Percentiles rank a stretch among this genome's conserved stretches.
These are phyloP conservation scores for Salix viminalis DNA, from an alignment of 345 rosid species.

Conservation along the genomic window DNA sequence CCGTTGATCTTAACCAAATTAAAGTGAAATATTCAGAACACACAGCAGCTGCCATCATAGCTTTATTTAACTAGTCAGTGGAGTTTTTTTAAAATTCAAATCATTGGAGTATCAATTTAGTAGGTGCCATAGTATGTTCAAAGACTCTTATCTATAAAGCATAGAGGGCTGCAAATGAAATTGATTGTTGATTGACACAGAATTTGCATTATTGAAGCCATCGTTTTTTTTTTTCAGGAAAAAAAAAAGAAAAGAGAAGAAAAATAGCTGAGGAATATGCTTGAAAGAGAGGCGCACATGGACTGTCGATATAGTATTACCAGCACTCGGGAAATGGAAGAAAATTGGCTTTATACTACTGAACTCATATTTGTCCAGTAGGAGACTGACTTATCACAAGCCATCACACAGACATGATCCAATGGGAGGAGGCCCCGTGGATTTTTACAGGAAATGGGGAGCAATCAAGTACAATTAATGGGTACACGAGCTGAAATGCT, in stretches of 20 bases:
- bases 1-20: too few relatives aligned
- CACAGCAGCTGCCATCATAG: background rate
- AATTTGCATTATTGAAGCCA: background rate
- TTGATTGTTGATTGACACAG: background rate
- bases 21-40: background rate
- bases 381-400: too few relatives aligned
- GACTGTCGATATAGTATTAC: background rate
- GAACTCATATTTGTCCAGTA: too few relatives aligned
- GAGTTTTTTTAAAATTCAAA: background rate
- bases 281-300: background rate
- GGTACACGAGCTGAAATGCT: background rate
- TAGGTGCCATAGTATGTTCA: background rate
- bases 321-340: too few relatives aligned
- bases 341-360: too few relatives aligned
- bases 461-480: background rate
- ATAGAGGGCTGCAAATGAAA: background rate
- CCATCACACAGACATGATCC: too few relatives aligned
- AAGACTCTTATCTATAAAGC: background rate
- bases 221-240: background rate
- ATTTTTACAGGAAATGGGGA: background rate
- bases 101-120: background rate
- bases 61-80: background rate
- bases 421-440: too few relatives aligned
- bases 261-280: too few relatives aligned
- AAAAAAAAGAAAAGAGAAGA: too few relatives aligned